Base-by-base conservation (phyloP, 805 yeast species). In the Wickerhamiella cacticola region DNA sequence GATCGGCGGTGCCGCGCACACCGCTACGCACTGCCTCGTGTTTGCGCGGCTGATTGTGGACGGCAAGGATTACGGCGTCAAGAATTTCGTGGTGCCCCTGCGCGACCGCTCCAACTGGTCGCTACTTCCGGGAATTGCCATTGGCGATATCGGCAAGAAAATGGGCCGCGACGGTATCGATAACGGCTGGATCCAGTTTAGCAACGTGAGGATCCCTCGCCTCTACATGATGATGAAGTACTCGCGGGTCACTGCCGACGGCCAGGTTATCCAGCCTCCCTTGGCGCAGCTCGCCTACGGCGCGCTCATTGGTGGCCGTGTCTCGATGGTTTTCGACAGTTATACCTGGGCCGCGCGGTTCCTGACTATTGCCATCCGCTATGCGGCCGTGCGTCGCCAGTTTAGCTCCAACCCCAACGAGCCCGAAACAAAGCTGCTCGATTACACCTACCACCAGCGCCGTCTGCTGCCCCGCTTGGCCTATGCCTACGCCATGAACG, bases 1-100 rank as follows among this genome's bases (percentile, higher is more conserved):
- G 96, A 88, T 88, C 59, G 96, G 96, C 42, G 96, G 96, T 57
- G 96, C 96, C 36, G 96, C 96, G 9, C 94, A 85, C 64, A 80
- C 94, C 18, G 85, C 96, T 5, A 85, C 88, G 24, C 96, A 88
- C 67, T 71, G 85, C 21, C 77, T 80, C n/a, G 82, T 78, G 22
- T 88, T 79, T 63, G 96, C 96, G 3, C 73, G 96, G 52, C 71
- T 88, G 52, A 75, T 83, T 46, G 86, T 85, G 25, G 70, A 80
- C 41, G 89, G 83, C 28, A 76, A 82, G 63, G 96, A 88, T 64
- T 79, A 86, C 63, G 96, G 96, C 41, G 95, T 88, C 48, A 85
- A 84, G 67, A 82, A 88, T 9, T 88, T 88, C 68, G 82, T 88
- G 25, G 96, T 88, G 15, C 96, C 95, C 25, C 69, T 88, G 55